Evolutionary conservation across 257 asterid genomes (phyloP).

Genomic region (Thymus mandschuricus): DNA sequence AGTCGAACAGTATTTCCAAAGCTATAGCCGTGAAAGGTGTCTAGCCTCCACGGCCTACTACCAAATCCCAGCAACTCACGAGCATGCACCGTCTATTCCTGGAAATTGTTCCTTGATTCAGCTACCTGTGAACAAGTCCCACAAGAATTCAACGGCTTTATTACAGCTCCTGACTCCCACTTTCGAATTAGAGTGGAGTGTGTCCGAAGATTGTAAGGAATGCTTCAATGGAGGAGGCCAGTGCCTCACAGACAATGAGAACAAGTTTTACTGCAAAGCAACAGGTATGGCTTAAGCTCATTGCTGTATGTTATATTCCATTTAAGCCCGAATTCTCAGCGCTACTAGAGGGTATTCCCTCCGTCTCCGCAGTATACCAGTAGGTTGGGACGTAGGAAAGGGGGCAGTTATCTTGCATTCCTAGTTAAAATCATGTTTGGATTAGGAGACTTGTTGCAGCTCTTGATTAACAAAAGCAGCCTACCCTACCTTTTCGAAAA

Average conservation of each 20-base stretch:
- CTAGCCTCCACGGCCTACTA: neutral
- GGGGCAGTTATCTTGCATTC: too few relatives aligned
- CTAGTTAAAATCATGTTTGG: too few relatives aligned
- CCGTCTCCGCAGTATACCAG: too few relatives aligned
- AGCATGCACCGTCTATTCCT: neutral
- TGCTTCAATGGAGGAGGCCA: slow-evolving; percentile 44
- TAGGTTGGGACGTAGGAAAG: too few relatives aligned
- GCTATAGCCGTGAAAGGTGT: neutral
- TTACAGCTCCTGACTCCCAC: slow-evolving; percentile 18
- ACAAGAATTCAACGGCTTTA: neutral
- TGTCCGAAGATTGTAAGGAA: slow-evolving; percentile 34
- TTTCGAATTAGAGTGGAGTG: slow-evolving; percentile 41
- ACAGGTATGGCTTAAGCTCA: slow-evolving; percentile 30
- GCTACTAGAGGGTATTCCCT: neutral
- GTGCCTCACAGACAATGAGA: slow-evolving; percentile 29
- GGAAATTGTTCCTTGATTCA: slow-evolving; percentile 14
- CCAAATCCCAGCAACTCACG: neutral
- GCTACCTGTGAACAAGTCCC: slow-evolving; percentile 30
- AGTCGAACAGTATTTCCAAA: neutral
- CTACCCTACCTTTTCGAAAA: too few relatives aligned
- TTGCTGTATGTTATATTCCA: too few relatives aligned
- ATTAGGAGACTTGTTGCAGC: too few relatives aligned
- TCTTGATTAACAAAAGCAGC: too few relatives aligned
- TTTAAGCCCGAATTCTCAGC: neutral
- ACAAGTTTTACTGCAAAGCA: slow-evolving; percentile 26